These are phyloP conservation scores for Myxozyma neotropica DNA, from an alignment of 805 yeast species.

Conservation along the genomic window DNA sequence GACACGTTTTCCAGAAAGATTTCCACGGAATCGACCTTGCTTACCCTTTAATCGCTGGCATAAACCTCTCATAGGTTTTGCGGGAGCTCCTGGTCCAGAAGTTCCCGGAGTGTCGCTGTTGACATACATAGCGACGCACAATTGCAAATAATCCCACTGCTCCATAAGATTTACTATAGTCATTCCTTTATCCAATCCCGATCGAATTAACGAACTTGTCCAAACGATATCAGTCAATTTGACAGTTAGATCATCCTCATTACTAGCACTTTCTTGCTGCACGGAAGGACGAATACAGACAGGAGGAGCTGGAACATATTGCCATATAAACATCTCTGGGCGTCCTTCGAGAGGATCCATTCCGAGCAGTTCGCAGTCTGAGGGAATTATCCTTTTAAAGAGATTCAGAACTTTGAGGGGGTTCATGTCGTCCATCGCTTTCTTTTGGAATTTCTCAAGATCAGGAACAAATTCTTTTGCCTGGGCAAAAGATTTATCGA, in stretches of 20 bases:
- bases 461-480: constrained; percentile 81
- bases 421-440: constrained; percentile 90
- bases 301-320: constrained; percentile 97
- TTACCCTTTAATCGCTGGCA: constrained; percentile 98
- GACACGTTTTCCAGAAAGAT: constrained; percentile 96
- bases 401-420: constrained; percentile 86
- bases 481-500: constrained; percentile 84
- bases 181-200: constrained; percentile 94
- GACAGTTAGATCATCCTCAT: constrained; percentile 96
- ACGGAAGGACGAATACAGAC: constrained; percentile 98
- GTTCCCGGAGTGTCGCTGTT: constrained; percentile 90
- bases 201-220: constrained; percentile 91
- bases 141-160: constrained; percentile 97
- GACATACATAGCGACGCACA: constrained; percentile 95
- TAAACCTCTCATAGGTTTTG: constrained; percentile 85
- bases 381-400: constrained; percentile 81
- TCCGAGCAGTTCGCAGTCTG: constrained; percentile 91
- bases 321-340: constrained; percentile 96
- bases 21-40: constrained; percentile 98
- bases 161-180: constrained; percentile 93
- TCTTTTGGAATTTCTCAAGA: constrained; percentile 77
- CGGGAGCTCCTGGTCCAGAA: constrained; percentile 49
- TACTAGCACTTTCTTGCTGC: constrained; percentile 87
- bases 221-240: constrained; percentile 95
- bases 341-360: constrained; percentile 85